These are phyloP conservation scores for Macrotyloma uniflorum DNA, from an alignment of 306 rosid genomes.

Conservation along the genomic window DNA sequence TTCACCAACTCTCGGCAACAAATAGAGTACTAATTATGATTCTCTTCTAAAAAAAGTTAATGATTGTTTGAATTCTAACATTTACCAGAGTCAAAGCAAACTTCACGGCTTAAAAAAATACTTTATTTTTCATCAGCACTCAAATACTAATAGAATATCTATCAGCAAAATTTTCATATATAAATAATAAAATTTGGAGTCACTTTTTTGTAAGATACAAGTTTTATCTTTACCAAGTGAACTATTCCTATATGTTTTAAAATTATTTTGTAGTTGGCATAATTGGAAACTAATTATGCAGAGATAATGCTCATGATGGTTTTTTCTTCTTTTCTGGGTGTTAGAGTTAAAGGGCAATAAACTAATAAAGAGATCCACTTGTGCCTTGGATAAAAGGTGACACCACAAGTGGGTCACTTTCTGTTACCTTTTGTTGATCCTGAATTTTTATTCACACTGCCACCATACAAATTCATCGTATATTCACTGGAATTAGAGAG, in stretches of 20 bases:
- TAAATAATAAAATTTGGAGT: background rate
- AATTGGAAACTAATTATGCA: background rate
- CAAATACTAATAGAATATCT: too few relatives aligned
- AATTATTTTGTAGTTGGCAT: conserved; percentile 26
- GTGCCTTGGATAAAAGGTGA: conserved; percentile 35
- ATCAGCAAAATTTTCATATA: too few relatives aligned
- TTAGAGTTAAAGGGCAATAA: conserved; percentile 33
- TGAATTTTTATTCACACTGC: background rate
- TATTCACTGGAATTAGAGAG: background rate
- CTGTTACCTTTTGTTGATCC: conserved; percentile 36
- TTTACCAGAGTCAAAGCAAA: background rate
- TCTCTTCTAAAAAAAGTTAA: background rate
- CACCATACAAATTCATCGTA: conserved; percentile 24
- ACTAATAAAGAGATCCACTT: conserved; percentile 42
- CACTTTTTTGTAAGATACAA: background rate
- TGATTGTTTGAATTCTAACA: background rate
- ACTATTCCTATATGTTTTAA: background rate
- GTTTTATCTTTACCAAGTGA: background rate
- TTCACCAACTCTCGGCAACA: conserved; percentile 30
- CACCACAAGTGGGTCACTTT: conserved; percentile 42
- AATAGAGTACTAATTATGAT: conserved; percentile 26
- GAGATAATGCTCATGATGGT: conserved; percentile 47
- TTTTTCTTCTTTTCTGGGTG: conserved; percentile 6
- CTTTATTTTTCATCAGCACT: too few relatives aligned
- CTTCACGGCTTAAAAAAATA: background rate